These are phyloP conservation scores for Extremus antarcticus DNA, from an alignment of 495 filamentous ascomycete species.

Conservation along the genomic window DNA sequence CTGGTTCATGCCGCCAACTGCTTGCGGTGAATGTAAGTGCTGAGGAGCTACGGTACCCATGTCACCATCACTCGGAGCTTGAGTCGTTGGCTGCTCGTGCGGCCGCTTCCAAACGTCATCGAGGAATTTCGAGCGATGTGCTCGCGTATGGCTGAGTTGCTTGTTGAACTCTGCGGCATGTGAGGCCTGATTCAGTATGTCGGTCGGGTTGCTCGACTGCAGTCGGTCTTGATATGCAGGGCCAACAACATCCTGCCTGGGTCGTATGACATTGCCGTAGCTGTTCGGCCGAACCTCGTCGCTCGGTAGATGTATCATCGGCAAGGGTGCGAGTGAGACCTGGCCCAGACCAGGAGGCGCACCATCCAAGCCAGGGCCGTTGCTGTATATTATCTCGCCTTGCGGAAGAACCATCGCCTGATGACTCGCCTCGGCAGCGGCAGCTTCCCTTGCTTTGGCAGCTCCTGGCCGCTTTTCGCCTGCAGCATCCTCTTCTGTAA, in stretches of 20 bases:
- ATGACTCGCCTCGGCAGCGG: conserved; percentile 44
- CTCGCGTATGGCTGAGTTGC: conserved; percentile 60
- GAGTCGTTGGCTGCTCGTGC: conserved; percentile 51
- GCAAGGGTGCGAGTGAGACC: conserved; percentile 57
- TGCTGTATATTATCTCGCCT: conserved; percentile 74
- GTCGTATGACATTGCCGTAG: conserved; percentile 71
- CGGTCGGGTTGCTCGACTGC: conserved; percentile 64
- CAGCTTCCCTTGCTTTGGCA: conserved; percentile 75
- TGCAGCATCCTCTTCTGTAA: conserved; percentile 92
- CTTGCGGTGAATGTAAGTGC: conserved; percentile 18
- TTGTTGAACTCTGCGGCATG: conserved; percentile 89
- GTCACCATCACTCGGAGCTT: conserved; percentile 32
- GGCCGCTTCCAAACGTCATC: conserved; percentile 66
- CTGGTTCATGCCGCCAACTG: conserved; percentile 16
- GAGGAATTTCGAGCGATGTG: conserved; percentile 61
- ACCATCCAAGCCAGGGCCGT: conserved; percentile 44
- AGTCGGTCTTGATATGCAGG: conserved; percentile 80
- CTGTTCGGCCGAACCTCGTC: conserved; percentile 71
- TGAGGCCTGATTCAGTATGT: conserved; percentile 77
- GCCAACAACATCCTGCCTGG: conserved; percentile 81
- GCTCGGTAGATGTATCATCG: conserved; percentile 74
- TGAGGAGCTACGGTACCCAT: conserved; percentile 36
- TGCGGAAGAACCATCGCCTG: conserved; percentile 47
- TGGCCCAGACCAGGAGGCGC: conserved; percentile 32
- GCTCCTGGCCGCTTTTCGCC: conserved; percentile 94